Percentiles rank a stretch among this genome's conserved stretches.
phyloP scores from a whole-genome alignment of 176 grass and related monocot species.

The Pontederia crassipes region DNA sequence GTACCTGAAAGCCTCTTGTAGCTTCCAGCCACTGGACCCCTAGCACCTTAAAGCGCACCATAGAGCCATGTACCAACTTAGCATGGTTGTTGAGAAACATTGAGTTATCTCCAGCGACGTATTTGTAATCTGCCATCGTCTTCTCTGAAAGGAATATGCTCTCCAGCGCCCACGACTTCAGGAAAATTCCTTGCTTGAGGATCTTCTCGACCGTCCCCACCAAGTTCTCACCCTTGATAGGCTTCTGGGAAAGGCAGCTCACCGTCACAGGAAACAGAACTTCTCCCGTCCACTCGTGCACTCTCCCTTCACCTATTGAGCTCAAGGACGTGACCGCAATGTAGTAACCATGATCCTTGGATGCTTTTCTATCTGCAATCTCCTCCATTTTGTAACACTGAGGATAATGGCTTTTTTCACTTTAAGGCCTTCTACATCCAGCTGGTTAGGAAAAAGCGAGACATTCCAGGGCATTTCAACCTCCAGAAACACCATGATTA shows the following conservation, averaged over 20 bases:
- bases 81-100: slow-evolving; percentile 69
- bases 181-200: slow-evolving; percentile 78
- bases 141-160: slow-evolving; percentile 77
- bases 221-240: slow-evolving; percentile 70
- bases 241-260: slow-evolving; percentile 65
- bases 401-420: slow-evolving; percentile 73
- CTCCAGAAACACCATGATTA: slow-evolving; percentile 73
- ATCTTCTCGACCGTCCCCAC: slow-evolving; percentile 61
- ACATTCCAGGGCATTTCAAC: slow-evolving; percentile 81
- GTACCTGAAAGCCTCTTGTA: slow-evolving; percentile 71
- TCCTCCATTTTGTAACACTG: slow-evolving; percentile 77
- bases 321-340: slow-evolving; percentile 54
- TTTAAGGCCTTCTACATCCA: slow-evolving; percentile 51
- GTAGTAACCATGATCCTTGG: slow-evolving; percentile 93
- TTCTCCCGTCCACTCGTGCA: slow-evolving; percentile 64
- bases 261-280: slow-evolving; percentile 73
- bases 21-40: slow-evolving; percentile 83
- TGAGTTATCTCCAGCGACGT: slow-evolving; percentile 63
- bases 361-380: slow-evolving; percentile 68
- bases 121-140: slow-evolving; percentile 61
- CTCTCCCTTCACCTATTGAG: slow-evolving; percentile 63
- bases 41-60: slow-evolving; percentile 68
- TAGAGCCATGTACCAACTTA: slow-evolving; percentile 68
- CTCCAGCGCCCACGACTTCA: slow-evolving; percentile 66
- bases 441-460: slow-evolving; percentile 56